Conservation (phyloP, 2,329 filamentous ascomycete genomes). For the Capronia epimyces region DNA sequence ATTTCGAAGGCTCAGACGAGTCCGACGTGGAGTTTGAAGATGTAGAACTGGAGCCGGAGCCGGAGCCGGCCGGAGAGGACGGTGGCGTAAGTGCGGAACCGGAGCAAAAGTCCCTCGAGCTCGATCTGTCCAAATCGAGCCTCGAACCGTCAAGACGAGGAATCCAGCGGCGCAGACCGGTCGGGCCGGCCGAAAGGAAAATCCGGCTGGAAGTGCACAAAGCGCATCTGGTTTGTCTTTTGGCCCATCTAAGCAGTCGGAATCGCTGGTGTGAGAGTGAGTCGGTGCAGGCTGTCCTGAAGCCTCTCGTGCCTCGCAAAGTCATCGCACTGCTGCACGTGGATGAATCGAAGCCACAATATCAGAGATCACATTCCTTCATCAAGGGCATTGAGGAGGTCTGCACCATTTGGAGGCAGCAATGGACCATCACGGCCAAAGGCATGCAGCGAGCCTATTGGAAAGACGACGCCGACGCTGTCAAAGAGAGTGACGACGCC, state of each 20-base stretch:
- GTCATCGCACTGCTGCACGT: constrained; percentile 65
- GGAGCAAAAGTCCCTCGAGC: constrained; percentile 36
- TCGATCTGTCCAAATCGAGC: constrained; percentile 31
- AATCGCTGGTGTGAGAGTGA: constrained; percentile 86
- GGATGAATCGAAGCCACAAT: constrained; percentile 62
- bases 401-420: constrained; percentile 21
- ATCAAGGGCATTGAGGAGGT: constrained; percentile 63
- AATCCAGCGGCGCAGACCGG: constrained; percentile 45
- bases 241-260: constrained; percentile 69
- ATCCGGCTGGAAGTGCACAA: constrained; percentile 75
- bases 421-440: constrained; percentile 65
- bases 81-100: constrained; percentile 33
- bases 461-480: constrained; percentile 61
- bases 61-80: constrained; percentile 36
- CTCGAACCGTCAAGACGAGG: constrained; percentile 10
- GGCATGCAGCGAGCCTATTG: constrained; percentile 68
- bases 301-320: constrained; percentile 60
- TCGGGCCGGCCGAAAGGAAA: constrained; percentile 54
- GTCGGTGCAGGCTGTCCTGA: constrained; percentile 61
- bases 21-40: constrained; percentile 60
- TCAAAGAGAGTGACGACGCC: constrained; percentile 58
- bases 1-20: constrained; percentile 54
- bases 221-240: constrained; percentile 72
- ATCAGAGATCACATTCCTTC: constrained; percentile 54
- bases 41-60: constrained; percentile 34